Conservation (phyloP, 2,329 filamentous ascomycete species). For the Metarhizium rileyi region DNA sequence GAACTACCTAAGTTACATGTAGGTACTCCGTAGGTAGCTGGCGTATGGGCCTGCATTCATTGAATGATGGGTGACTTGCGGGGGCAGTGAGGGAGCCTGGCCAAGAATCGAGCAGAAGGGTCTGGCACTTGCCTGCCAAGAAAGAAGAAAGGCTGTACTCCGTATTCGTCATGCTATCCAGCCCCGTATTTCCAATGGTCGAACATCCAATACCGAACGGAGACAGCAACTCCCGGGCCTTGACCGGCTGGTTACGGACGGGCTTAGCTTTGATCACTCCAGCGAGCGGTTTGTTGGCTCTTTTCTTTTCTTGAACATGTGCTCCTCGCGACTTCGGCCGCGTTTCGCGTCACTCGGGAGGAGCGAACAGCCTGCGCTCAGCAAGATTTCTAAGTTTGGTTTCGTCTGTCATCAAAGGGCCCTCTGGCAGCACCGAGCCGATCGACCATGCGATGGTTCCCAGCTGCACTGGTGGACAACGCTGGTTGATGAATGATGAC, state of each 20-base stretch:
- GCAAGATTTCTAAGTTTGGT: not conserved
- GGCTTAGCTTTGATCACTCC: not conserved
- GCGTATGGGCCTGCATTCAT: not conserved
- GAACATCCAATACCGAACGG: too few relatives aligned
- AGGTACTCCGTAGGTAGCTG: too few relatives aligned
- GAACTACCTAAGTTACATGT: too few relatives aligned
- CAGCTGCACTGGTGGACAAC: too few relatives aligned
- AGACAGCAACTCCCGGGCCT: not conserved
- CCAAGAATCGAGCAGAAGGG: not conserved
- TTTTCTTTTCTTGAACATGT: not conserved
- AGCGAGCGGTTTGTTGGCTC: not conserved
- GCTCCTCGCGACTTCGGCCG: conserved; percentile 6
- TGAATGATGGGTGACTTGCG: not conserved
- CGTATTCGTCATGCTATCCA: too few relatives aligned
- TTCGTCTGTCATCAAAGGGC: not conserved
- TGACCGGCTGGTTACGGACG: not conserved
- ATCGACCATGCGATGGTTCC: not conserved
- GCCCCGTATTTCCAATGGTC: too few relatives aligned
- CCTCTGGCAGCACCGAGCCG: not conserved
- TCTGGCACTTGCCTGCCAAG: not conserved
- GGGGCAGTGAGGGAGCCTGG: not conserved
- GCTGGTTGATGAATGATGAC: too few relatives aligned
- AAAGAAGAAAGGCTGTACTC: not conserved
- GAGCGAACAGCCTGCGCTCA: not conserved
- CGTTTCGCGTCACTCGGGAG: conserved; percentile 6